Evolutionary conservation across 768 basidiomycete genomes (phyloP).

Genomic region (Zangia roseola): DNA sequence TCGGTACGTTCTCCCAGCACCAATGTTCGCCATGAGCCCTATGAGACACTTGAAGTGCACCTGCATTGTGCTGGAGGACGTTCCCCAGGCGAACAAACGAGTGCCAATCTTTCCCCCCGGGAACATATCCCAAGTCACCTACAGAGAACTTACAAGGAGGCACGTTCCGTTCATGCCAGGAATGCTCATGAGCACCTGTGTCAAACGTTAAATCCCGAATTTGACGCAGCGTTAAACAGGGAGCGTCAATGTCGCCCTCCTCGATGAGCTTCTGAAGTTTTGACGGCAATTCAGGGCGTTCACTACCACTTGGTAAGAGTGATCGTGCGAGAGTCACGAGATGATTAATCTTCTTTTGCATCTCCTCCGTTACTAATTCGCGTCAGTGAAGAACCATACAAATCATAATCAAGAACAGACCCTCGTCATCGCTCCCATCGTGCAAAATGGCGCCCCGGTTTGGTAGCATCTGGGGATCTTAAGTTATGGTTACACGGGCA

Average conservation of each 20-base stretch:
- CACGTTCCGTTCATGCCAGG: slow-evolving; percentile 41
- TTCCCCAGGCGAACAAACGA: slow-evolving; percentile 42
- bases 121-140: slow-evolving; percentile 48
- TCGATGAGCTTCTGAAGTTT: slow-evolving; percentile 36
- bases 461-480: slow-evolving; percentile 39
- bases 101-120: slow-evolving; percentile 33
- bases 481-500: background rate
- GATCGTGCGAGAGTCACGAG: slow-evolving; percentile 38
- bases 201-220: slow-evolving; percentile 39
- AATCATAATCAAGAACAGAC: slow-evolving; percentile 9
- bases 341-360: slow-evolving; percentile 40
- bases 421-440: slow-evolving; percentile 17
- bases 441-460: slow-evolving; percentile 35
- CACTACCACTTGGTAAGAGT: slow-evolving; percentile 38
- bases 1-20: slow-evolving; percentile 37
- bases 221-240: slow-evolving; percentile 35
- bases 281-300: slow-evolving; percentile 30
- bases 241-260: slow-evolving; percentile 28
- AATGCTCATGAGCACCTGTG: slow-evolving; percentile 35
- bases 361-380: slow-evolving; percentile 31
- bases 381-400: slow-evolving; percentile 1
- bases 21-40: slow-evolving; percentile 34
- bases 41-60: slow-evolving; percentile 19
- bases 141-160: slow-evolving; percentile 40
- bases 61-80: slow-evolving; percentile 32